Percentiles rank a stretch among this genome's conserved stretches.
phyloP scores from a whole-genome alignment of 805 yeast species.

The Nakazawaea pomicola region DNA sequence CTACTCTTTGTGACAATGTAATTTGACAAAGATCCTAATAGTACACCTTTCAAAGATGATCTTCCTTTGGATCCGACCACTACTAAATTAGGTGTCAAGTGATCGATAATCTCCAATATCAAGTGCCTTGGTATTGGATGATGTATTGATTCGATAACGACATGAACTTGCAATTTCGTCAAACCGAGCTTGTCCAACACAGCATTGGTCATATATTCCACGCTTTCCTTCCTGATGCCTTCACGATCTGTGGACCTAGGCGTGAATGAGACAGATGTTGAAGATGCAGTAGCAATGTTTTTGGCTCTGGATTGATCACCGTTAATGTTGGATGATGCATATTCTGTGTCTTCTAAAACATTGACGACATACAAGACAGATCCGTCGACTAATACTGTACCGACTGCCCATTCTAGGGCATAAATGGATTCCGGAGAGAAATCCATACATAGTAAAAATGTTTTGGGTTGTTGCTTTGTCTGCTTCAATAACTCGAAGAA shows the following conservation, averaged over 20 bases:
- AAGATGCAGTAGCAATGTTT: conserved; percentile 10
- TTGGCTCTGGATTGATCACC: conserved; percentile 24
- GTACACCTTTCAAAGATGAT: conserved; percentile 66
- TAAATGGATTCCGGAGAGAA: conserved; percentile 76
- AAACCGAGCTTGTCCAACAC: conserved; percentile 44
- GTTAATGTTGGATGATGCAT: conserved; percentile 29
- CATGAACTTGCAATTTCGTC: conserved; percentile 68
- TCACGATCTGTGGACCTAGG: conserved; percentile 23
- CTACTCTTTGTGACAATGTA: conserved; percentile 66
- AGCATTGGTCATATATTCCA: conserved; percentile 36
- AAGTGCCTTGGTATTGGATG: conserved; percentile 73
- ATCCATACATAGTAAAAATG: conserved; percentile 77
- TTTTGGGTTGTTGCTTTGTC: conserved; percentile 31
- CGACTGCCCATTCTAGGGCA: conserved; percentile 86
- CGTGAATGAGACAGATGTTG: conserved; percentile 5
- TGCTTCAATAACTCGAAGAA: conserved; percentile 41
- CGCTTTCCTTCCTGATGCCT: conserved; percentile 34
- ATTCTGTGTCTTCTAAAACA: conserved; percentile 43
- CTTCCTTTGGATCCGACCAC: conserved; percentile 75
- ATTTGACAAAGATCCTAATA: conserved; percentile 68
- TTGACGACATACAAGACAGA: conserved; percentile 72
- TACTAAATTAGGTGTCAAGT: conserved; percentile 67
- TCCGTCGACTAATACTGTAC: conserved; percentile 78
- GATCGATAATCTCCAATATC: conserved; percentile 63
- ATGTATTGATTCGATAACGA: conserved; percentile 68